Percentiles rank a stretch among this genome's conserved stretches.
Conservation (phyloP, 2,329 filamentous ascomycete species). For the Hypoxylon sp. region DNA sequence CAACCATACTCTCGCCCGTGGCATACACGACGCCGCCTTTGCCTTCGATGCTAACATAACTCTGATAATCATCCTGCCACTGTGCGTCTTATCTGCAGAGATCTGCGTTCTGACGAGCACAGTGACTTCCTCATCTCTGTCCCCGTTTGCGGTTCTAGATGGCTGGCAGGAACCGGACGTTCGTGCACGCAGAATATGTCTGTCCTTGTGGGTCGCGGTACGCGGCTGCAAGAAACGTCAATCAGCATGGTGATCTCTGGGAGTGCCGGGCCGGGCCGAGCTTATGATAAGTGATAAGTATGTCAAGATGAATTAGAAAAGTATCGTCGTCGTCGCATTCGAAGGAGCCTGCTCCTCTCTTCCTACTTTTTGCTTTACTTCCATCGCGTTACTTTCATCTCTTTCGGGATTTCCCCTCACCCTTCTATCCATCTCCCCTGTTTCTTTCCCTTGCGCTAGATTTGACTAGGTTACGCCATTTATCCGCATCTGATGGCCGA, state of each 20-base stretch:
- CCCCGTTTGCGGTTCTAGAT: neutral
- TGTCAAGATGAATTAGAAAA: constrained; percentile 14
- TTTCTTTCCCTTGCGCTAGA: too few relatives aligned
- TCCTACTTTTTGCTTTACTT: neutral
- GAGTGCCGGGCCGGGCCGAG: constrained; percentile 9
- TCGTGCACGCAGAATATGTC: constrained; percentile 14
- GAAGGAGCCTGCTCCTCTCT: neutral
- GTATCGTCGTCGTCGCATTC: neutral
- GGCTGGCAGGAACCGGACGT: constrained; percentile 10
- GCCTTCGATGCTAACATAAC: constrained; percentile 7
- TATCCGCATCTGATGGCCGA: neutral
- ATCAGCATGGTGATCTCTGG: constrained; percentile 8
- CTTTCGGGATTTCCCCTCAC: too few relatives aligned
- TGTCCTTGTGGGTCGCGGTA: constrained; percentile 9
- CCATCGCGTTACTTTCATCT: neutral
- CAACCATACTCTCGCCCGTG: constrained; percentile 10
- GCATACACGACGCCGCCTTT: constrained; percentile 13
- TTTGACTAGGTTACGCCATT: neutral
- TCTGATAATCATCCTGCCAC: constrained; percentile 1
- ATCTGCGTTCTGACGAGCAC: constrained; percentile 14
- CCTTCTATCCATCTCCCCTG: too few relatives aligned
- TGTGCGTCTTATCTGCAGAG: neutral
- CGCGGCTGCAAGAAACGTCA: constrained; percentile 9
- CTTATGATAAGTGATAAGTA: too few relatives aligned
- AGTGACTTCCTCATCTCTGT: constrained; percentile 7